Evolutionary conservation across 2,329 filamentous ascomycete genomes (phyloP).

Genomic region (Monosporascus sp.): DNA sequence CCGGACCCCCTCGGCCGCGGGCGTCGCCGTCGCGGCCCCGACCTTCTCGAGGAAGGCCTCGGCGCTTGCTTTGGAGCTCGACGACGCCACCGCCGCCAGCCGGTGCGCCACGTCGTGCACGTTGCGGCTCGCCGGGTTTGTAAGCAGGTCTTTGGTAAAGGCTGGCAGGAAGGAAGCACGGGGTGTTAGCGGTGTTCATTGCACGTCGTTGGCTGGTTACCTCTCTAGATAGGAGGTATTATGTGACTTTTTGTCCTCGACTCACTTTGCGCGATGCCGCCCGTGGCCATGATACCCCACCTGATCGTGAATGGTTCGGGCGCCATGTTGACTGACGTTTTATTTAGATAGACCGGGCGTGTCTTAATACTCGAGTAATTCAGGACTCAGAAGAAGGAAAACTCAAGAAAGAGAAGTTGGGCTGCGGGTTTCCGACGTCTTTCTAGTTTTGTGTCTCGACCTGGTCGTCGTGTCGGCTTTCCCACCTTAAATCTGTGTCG

Average conservation of each 20-base stretch:
- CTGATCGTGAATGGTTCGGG: constrained; percentile 41
- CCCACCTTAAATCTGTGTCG: neutral
- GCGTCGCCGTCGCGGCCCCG: constrained; percentile 32
- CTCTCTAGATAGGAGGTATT: too few relatives aligned
- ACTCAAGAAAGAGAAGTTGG: too few relatives aligned
- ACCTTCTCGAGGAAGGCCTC: constrained; percentile 67
- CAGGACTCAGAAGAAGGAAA: too few relatives aligned
- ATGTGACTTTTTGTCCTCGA: constrained; percentile 2
- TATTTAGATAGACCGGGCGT: too few relatives aligned
- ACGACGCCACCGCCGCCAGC: constrained; percentile 76
- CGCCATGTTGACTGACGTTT: constrained; percentile 31
- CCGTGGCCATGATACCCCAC: constrained; percentile 60
- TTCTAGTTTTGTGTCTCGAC: too few relatives aligned
- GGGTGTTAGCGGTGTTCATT: constrained; percentile 1
- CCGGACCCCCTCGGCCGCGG: constrained; percentile 57
- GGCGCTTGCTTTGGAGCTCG: constrained; percentile 64
- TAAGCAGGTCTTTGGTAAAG: constrained; percentile 74
- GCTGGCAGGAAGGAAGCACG: constrained; percentile 27
- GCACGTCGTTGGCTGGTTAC: neutral
- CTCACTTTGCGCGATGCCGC: constrained; percentile 53
- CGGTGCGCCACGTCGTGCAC: constrained; percentile 71
- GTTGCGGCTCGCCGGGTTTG: constrained; percentile 64
- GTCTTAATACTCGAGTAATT: too few relatives aligned
- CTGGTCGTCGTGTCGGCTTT: neutral
- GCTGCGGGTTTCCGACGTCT: too few relatives aligned